Evolutionary conservation across 225 moss, liverwort and hornwort genomes (phyloP), one percentile per base, ranked within the genome.

Genomic region (Anthoceros angustus): DNA sequence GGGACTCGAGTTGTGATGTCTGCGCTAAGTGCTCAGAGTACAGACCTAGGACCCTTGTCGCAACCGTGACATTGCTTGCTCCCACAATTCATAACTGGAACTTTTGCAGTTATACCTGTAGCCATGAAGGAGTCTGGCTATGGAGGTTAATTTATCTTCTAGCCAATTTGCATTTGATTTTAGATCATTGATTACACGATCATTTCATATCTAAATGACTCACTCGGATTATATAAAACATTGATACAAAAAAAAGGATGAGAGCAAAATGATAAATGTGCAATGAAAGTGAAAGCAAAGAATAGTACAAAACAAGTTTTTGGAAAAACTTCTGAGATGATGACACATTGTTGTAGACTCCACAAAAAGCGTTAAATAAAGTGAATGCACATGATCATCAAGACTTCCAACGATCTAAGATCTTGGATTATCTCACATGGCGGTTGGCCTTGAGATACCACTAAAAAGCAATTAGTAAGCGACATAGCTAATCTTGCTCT

Each of bases 171-270:
- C 91, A 65, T 79, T 79, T 21, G 75, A 72, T 69, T 92, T 89
- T 11, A 98, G 82, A 32, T 91, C 86, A 46, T 98, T 91, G 39
- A 98, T 82, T 43, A 98, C 76, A 1, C 75, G 73, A 62, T 98
- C 88, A 88, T 98, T 71, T 98, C 91, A 39, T 73, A 71, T 73
- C 88, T 91, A 66, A 98, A 98, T 60, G 80, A 86, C 80, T 98
- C 84, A 67, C 91, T 88, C 78, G 16, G 42, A 63, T n/a, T 63
- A 10, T 41, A 61, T 45, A 45, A 12, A 26, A 26, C 39, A 43
- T 25, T 42, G 9, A 14, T 48, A 26, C 8, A 42, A 24, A 60
- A 41, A 23, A 61, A 67, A 40, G 43, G 0, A 12, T 10, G 9
- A 72, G 9, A 61, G 5, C 24, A 42, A 11, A 18, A 67, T 26